Evolutionary conservation across 2,329 filamentous ascomycete species (phyloP).

Genomic region (Fusarium sp.): DNA sequence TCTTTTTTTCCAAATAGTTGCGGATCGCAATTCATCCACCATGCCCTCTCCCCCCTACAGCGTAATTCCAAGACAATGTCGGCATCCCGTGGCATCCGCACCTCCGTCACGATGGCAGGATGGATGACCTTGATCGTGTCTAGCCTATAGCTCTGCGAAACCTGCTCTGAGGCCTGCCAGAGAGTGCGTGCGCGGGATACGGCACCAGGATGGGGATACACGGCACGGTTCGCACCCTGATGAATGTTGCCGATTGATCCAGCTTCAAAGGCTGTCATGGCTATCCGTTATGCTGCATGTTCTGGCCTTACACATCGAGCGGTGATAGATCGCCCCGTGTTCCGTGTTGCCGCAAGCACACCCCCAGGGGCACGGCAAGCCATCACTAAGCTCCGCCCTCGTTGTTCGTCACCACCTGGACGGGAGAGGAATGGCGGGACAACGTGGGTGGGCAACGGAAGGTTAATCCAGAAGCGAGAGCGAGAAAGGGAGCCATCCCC

Average conservation of each 20-base stretch:
- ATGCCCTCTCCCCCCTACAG: slow-evolving; percentile 19
- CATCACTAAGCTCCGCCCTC: slow-evolving; percentile 27
- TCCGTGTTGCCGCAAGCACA: slow-evolving; percentile 15
- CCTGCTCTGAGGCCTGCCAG: slow-evolving; percentile 24
- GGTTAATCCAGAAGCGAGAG: slow-evolving; percentile 20
- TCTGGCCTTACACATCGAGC: background rate
- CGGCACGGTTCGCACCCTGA: slow-evolving; percentile 5
- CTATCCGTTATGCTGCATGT: slow-evolving; percentile 8
- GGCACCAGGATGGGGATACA: slow-evolving; percentile 1
- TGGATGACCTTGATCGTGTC: slow-evolving; percentile 24
- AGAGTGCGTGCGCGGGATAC: slow-evolving; percentile 1
- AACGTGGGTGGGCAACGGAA: slow-evolving; percentile 12
- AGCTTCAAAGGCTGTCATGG: slow-evolving; percentile 11
- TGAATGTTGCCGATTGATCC: slow-evolving; percentile 5
- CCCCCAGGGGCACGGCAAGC: slow-evolving; percentile 1
- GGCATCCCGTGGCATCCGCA: slow-evolving; percentile 34
- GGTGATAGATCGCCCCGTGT: slow-evolving; percentile 26
- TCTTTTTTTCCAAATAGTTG: slow-evolving; percentile 14
- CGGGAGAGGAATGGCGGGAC: slow-evolving; percentile 16
- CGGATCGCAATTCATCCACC: slow-evolving; percentile 8
- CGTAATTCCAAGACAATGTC: slow-evolving; percentile 27
- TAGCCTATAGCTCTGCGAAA: background rate
- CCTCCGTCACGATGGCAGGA: slow-evolving; percentile 34
- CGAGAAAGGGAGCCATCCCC: background rate
- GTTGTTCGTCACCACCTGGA: slow-evolving; percentile 16